phyloP scores from a whole-genome alignment of 2,329 filamentous ascomycete species.

The Corinectria fuckeliana region DNA sequence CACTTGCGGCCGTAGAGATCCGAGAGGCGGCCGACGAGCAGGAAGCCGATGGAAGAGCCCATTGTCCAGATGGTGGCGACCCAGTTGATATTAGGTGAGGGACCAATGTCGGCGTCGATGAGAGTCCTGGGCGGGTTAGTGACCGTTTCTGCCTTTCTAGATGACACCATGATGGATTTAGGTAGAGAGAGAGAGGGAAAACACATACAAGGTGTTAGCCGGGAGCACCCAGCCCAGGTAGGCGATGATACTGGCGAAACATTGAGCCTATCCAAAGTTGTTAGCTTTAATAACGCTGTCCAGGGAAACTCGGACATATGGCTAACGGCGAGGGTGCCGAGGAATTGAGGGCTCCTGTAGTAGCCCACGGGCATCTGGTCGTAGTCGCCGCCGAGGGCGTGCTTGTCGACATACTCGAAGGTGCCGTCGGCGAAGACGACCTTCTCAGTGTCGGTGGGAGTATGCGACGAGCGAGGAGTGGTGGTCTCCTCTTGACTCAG shows the following conservation, averaged over 20 bases:
- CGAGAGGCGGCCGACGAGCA: conserved; percentile 50
- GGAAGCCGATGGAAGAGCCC: conserved; percentile 47
- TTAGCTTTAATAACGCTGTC: not conserved
- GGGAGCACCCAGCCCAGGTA: conserved; percentile 46
- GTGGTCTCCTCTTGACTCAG: conserved; percentile 15
- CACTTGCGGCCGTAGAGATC: conserved; percentile 53
- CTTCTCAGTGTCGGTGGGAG: conserved; percentile 34
- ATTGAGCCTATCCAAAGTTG: conserved; percentile 37
- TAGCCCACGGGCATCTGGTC: conserved; percentile 50
- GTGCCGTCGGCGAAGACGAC: conserved; percentile 49
- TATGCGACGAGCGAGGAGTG: conserved; percentile 9
- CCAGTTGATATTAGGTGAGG: conserved; percentile 42
- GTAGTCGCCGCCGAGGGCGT: conserved; percentile 50
- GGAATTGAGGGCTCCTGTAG: conserved; percentile 48
- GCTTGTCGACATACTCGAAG: conserved; percentile 49
- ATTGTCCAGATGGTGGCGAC: conserved; percentile 47
- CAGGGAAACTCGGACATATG: not conserved
- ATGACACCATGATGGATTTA: too few species aligned
- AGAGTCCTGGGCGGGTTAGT: conserved; percentile 27
- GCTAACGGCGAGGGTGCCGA: conserved; percentile 48
- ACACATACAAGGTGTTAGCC: conserved; percentile 43
- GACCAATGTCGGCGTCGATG: conserved; percentile 43
- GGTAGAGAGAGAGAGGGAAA: not conserved
- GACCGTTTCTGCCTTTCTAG: not conserved
- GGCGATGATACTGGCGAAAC: conserved; percentile 42